phyloP scores from a whole-genome alignment of 768 basidiomycete species.

The Phylloporus rhodoxanthus region DNA sequence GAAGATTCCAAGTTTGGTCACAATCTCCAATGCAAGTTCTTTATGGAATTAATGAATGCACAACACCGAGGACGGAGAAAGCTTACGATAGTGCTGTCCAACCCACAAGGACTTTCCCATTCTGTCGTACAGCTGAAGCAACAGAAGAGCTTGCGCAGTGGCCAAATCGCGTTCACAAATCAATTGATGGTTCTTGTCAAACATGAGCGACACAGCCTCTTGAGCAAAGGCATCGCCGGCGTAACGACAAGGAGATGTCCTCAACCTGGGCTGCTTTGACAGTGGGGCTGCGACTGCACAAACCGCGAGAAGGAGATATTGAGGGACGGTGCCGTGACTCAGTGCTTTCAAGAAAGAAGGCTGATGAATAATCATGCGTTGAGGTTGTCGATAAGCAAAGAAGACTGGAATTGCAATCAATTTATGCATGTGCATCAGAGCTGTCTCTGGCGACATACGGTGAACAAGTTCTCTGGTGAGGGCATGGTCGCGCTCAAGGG shows the following conservation, averaged over 20 bases:
- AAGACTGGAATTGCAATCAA: constrained; percentile 47
- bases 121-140: constrained; percentile 65
- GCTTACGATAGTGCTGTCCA: constrained; percentile 29
- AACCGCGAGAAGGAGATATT: constrained; percentile 65
- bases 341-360: constrained; percentile 68
- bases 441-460: constrained; percentile 37
- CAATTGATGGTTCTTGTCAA: constrained; percentile 58
- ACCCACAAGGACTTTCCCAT: constrained; percentile 34
- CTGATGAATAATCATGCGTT: constrained; percentile 71
- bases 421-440: background rate
- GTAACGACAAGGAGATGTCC: constrained; percentile 47
- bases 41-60: constrained; percentile 28
- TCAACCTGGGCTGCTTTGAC: constrained; percentile 60
- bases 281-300: constrained; percentile 76
- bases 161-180: constrained; percentile 58
- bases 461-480: constrained; percentile 72
- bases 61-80: background rate
- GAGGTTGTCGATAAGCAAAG: constrained; percentile 77
- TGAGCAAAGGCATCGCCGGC: constrained; percentile 51
- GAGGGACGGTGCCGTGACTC: constrained; percentile 60
- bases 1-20: constrained; percentile 62
- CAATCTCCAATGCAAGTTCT: constrained; percentile 57
- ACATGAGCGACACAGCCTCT: constrained; percentile 63
- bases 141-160: constrained; percentile 69
- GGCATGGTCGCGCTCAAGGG: constrained; percentile 49